Evolutionary conservation across 2,329 filamentous ascomycete genomes (phyloP).

Genomic region (Xylariaceae sp.): DNA sequence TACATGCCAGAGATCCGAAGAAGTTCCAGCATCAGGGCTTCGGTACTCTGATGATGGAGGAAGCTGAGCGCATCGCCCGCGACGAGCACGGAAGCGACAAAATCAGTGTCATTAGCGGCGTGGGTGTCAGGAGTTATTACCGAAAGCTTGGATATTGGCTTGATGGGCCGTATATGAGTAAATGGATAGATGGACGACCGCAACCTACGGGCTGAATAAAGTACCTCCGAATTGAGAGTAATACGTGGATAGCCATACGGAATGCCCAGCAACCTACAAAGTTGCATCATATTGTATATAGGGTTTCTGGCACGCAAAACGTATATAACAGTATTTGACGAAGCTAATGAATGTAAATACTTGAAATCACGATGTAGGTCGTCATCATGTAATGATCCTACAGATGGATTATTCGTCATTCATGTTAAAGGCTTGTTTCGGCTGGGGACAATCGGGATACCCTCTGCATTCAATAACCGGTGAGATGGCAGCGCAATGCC

Average conservation of each 20-base stretch:
- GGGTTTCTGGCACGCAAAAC: too few species aligned
- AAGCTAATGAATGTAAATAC: too few species aligned
- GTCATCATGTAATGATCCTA: too few species aligned
- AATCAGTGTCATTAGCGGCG: constrained; percentile 96
- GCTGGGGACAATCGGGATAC: too few species aligned
- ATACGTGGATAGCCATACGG: not conserved
- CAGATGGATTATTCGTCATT: too few species aligned
- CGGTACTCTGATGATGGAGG: constrained; percentile 94
- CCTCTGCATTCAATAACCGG: too few species aligned
- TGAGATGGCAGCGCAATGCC: too few species aligned
- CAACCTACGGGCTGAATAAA: constrained; percentile 12
- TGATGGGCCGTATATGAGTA: constrained; percentile 82
- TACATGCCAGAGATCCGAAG: constrained; percentile 88
- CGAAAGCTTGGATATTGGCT: constrained; percentile 87
- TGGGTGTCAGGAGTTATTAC: constrained; percentile 94
- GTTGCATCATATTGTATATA: too few species aligned
- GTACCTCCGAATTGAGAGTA: too few species aligned
- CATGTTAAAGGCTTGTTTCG: too few species aligned
- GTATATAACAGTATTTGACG: too few species aligned
- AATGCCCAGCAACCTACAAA: not conserved
- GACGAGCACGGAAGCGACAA: constrained; percentile 93
- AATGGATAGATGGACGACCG: constrained; percentile 53
- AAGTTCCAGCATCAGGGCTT: constrained; percentile 99
- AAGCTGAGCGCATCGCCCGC: constrained; percentile 89
- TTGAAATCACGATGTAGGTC: too few species aligned